Base-by-base conservation (phyloP, 768 basidiomycete genomes). In the Suillus tomentosus region DNA sequence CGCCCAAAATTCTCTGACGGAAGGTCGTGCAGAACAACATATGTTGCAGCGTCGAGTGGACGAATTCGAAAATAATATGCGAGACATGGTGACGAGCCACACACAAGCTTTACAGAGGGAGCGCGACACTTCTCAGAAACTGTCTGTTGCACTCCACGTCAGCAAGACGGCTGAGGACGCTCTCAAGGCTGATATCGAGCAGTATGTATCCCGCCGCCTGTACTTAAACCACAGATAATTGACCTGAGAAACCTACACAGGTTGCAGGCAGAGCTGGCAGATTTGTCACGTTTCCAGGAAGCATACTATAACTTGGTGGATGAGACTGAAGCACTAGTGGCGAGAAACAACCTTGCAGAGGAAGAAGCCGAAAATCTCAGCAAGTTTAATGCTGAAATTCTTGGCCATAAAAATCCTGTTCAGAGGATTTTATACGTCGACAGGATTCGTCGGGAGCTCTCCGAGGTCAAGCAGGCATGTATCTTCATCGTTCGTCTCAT, bases 371-470 rank as follows among this genome's bases (percentile, higher is more conserved):
- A 84, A 45, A 79, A 81, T n/a, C 82, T 96, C 50, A 87, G 90
- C 67, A 83, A 81, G 70, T 90, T 94, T 78, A 96, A 96, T 67
- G 91, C 92, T 0, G 87, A 95, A 72, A 90, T 96, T 64, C 78
- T 95, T 19, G 87, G 92, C 0, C 94, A 96, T 72, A 82, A 84
- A 40, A 95, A 96, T 71, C 91, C 92, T 10, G 86, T 87, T 2
- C 95, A 96, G 75, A 85, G 87, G 64, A 94, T 97, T 69, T 80
- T 87, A 73, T 96, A 96, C 68, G 87, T 97, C 17, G 95, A 96
- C 64, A 83, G 87, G 61, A 86, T 97, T 60, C 83, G 95, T 42
- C 79, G 83, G 62, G 94, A 96, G 72, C 78, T 96, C 57, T 86
- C 92, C 3, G 88, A 93, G 62, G 81, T 85, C 6, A 94, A 94